These are phyloP conservation scores for Talaromyces funiculosus DNA, from an alignment of 2,329 filamentous ascomycete genomes.

Conservation along the genomic window DNA sequence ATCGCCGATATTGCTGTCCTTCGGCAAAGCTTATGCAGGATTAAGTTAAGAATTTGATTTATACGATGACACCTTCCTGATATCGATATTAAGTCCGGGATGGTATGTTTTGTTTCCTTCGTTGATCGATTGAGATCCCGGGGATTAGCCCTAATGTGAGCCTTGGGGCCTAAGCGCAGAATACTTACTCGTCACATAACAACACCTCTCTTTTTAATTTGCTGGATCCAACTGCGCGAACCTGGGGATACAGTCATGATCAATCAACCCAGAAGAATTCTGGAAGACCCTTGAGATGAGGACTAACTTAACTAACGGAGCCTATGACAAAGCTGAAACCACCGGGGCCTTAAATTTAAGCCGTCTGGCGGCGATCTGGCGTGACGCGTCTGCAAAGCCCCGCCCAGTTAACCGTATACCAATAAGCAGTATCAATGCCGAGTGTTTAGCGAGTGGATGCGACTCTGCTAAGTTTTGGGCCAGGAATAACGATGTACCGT, in stretches of 20 bases:
- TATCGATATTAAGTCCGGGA: not conserved
- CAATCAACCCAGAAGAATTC: not conserved
- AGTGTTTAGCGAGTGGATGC: not conserved
- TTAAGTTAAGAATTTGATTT: not conserved
- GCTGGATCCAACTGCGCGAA: not conserved
- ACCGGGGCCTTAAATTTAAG: not conserved
- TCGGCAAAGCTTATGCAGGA: not conserved
- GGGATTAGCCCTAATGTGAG: not conserved
- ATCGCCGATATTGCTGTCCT: not conserved
- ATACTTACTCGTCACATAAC: not conserved
- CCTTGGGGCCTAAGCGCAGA: not conserved
- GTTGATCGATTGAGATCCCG: not conserved
- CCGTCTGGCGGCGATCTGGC: slow-evolving; percentile 1
- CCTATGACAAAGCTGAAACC: not conserved
- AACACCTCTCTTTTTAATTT: not conserved
- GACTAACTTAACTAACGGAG: not conserved
- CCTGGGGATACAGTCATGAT: not conserved
- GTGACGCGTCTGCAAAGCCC: not conserved
- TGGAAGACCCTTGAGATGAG: not conserved
- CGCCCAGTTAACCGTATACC: not conserved
- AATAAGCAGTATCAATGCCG: not conserved
- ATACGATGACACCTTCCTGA: slow-evolving; percentile 4
- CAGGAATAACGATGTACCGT: not conserved
- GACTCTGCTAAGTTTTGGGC: not conserved
- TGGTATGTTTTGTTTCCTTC: not conserved